These are phyloP conservation scores for Phytophthora aleatoria DNA, from an alignment of 352 stramenopile species.

Conservation along the genomic window DNA sequence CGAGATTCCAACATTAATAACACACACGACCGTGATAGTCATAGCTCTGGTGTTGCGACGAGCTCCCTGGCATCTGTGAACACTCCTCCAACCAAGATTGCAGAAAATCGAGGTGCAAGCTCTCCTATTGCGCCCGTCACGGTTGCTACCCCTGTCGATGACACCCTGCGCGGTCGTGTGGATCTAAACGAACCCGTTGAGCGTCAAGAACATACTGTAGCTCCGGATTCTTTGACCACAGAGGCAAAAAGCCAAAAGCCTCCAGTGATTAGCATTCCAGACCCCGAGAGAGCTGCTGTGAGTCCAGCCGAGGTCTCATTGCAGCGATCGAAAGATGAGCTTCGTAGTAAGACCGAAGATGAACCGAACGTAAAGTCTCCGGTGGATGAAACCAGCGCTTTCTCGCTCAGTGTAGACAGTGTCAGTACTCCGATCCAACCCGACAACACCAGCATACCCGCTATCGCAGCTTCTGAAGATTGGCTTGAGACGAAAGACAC, in stretches of 20 bases:
- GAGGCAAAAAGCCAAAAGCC: slow-evolving; percentile 2
- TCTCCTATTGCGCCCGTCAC: background rate
- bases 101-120: slow-evolving; percentile 21
- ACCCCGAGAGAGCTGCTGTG: background rate
- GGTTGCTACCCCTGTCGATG: background rate
- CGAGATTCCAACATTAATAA: background rate
- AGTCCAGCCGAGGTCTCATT: background rate
- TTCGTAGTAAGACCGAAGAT: background rate
- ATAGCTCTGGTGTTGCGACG: background rate
- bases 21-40: background rate
- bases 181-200: slow-evolving; percentile 6
- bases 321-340: background rate
- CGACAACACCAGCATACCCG: background rate
- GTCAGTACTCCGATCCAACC: background rate
- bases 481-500: slow-evolving; percentile 6
- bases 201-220: slow-evolving; percentile 1
- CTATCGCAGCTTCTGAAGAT: slow-evolving; percentile 2
- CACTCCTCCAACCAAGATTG: slow-evolving; percentile 10
- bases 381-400: background rate
- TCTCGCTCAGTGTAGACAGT: background rate
- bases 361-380: background rate
- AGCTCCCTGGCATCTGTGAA: background rate
- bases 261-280: slow-evolving; percentile 1
- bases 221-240: slow-evolving; percentile 1
- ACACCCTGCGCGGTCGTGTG: background rate